Conservation (phyloP, 2,329 filamentous ascomycete species). For the Penicillium verrucosum region DNA sequence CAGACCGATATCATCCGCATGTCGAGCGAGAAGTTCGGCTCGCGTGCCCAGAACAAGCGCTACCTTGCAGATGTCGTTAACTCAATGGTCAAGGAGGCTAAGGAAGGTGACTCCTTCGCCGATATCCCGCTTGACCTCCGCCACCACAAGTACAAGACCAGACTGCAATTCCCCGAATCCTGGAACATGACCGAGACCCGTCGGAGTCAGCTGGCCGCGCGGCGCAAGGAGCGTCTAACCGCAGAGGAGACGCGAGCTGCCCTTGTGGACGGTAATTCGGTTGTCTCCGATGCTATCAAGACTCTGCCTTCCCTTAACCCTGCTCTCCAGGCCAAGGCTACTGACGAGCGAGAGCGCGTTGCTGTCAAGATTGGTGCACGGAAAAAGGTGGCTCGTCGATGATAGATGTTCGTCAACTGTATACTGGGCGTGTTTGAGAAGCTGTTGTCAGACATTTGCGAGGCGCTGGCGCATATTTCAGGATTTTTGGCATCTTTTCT, state of each 20-base stretch:
- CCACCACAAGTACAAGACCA: slow-evolving; percentile 69
- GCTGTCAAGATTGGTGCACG: slow-evolving; percentile 27
- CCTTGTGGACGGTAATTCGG: slow-evolving; percentile 51
- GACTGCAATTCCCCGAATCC: slow-evolving; percentile 70
- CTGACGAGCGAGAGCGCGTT: slow-evolving; percentile 27
- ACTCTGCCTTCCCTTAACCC: slow-evolving; percentile 35
- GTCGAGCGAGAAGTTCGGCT: slow-evolving; percentile 82
- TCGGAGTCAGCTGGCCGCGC: slow-evolving; percentile 60
- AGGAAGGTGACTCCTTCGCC: slow-evolving; percentile 78
- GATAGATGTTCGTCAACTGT: slow-evolving; percentile 12
- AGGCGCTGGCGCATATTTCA: slow-evolving; percentile 34
- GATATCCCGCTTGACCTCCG: slow-evolving; percentile 87
- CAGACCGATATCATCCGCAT: slow-evolving; percentile 78
- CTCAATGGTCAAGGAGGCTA: slow-evolving; percentile 70
- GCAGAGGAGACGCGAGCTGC: slow-evolving; percentile 59
- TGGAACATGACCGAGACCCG: slow-evolving; percentile 78
- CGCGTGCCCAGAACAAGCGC: slow-evolving; percentile 95
- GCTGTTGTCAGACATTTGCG: slow-evolving; percentile 31
- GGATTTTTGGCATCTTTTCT: slow-evolving; percentile 26
- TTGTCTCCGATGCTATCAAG: slow-evolving; percentile 36
- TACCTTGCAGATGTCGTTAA: slow-evolving; percentile 78
- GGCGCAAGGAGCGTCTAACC: slow-evolving; percentile 52
- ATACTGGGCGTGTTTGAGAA: slow-evolving; percentile 25
- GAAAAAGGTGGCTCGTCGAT: slow-evolving; percentile 22
- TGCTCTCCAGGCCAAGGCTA: slow-evolving; percentile 23